Conservation (phyloP, 352 stramenopile genomes). For the Phytopythium chamaehyphon region DNA sequence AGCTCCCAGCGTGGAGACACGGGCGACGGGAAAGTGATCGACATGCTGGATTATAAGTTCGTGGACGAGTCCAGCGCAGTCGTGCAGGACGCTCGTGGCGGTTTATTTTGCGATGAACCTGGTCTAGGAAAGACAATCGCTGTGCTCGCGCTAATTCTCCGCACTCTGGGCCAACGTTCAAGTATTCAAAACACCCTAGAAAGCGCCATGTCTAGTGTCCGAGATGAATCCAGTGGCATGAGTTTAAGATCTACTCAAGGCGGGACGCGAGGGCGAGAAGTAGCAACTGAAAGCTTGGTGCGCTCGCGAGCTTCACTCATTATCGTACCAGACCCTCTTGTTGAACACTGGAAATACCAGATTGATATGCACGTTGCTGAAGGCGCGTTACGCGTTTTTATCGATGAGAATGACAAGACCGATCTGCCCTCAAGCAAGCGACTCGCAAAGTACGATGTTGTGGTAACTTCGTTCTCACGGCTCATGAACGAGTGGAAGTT, state of each 20-base stretch:
- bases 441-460: conserved; percentile 61
- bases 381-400: conserved; percentile 32
- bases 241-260: not conserved
- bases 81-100: conserved; percentile 50
- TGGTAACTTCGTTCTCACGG: conserved; percentile 69
- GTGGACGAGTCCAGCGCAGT: conserved; percentile 14
- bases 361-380: conserved; percentile 47
- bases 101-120: conserved; percentile 82
- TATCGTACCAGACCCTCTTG: conserved; percentile 63
- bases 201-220: not conserved
- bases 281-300: conserved; percentile 33
- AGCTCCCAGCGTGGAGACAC: not conserved
- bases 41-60: conserved; percentile 55
- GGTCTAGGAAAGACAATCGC: conserved; percentile 86
- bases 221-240: not conserved
- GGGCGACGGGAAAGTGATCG: conserved; percentile 24
- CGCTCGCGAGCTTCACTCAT: conserved; percentile 55
- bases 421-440: conserved; percentile 33
- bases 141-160: conserved; percentile 75
- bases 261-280: conserved; percentile 29
- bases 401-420: conserved; percentile 34
- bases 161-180: conserved; percentile 58
- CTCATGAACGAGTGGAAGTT: conserved; percentile 64
- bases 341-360: conserved; percentile 81
- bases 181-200: not conserved